Evolutionary conservation across 176 grass and related monocot species (phyloP).

Genomic region (Paspalum notatum): DNA sequence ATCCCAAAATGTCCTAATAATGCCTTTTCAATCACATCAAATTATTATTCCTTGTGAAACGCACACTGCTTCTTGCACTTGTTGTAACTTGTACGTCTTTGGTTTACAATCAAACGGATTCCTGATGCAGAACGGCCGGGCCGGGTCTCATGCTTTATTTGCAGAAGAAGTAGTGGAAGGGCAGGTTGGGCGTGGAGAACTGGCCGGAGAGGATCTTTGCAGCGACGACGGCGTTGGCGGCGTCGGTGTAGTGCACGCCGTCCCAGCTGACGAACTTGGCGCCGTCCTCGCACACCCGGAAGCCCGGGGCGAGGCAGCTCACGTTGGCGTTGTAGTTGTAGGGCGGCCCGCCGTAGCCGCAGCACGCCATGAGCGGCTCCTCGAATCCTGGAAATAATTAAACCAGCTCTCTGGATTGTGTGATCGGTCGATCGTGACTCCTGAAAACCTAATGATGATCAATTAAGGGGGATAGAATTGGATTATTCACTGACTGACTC

Average conservation of each 20-base stretch:
- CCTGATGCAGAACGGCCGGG: too few relatives aligned
- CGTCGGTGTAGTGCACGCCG: conserved; percentile 88
- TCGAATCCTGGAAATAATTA: conserved; percentile 61
- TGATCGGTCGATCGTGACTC: too few relatives aligned
- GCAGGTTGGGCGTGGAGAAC: conserved; percentile 65
- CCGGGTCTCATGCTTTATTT: neutral
- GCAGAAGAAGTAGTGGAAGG: conserved; percentile 77
- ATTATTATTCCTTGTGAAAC: neutral
- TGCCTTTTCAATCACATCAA: too few relatives aligned
- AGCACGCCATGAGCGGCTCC: conserved; percentile 69
- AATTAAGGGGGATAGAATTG: too few relatives aligned
- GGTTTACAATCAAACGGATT: too few relatives aligned
- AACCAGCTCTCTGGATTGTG: too few relatives aligned
- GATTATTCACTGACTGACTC: neutral
- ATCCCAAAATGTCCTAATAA: too few relatives aligned
- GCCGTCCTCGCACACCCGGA: conserved; percentile 58
- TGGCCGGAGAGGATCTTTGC: conserved; percentile 64
- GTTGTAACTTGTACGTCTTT: too few relatives aligned
- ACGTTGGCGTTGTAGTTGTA: conserved; percentile 68
- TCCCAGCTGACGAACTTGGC: conserved; percentile 81
- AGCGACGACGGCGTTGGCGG: conserved; percentile 65
- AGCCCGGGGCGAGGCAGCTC: conserved; percentile 48
- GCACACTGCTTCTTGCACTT: neutral
- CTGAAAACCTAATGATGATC: too few relatives aligned
- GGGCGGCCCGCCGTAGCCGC: conserved; percentile 64